These are phyloP conservation scores for Podila epigama DNA, from an alignment of 192 early-diverging fungal species.

Conservation along the genomic window DNA sequence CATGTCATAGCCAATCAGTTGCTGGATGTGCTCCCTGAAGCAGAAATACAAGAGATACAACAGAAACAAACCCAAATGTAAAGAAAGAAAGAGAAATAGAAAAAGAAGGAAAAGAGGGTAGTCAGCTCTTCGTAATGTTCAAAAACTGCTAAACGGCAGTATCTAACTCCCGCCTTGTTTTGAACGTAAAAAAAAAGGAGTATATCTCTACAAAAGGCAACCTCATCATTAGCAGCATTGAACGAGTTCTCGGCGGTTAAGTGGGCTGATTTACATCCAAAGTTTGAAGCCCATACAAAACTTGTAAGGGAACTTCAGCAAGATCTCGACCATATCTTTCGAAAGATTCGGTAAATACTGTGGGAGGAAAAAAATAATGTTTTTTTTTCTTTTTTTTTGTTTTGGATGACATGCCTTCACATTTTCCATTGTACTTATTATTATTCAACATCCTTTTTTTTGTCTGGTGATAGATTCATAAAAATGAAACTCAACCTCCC, in stretches of 20 bases:
- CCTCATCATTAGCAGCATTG: slow-evolving; percentile 48
- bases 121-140: too few relatives aligned
- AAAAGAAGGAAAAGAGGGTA: too few relatives aligned
- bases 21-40: slow-evolving; percentile 24
- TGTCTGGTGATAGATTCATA: background rate
- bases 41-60: slow-evolving; percentile 41
- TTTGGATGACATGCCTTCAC: background rate
- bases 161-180: background rate
- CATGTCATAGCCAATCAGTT: slow-evolving; percentile 25
- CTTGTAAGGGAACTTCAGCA: slow-evolving; percentile 62
- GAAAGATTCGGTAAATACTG: slow-evolving; percentile 58
- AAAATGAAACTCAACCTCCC: slow-evolving; percentile 26
- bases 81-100: background rate
- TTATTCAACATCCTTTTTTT: background rate
- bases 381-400: background rate
- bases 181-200: slow-evolving; percentile 6
- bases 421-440: background rate
- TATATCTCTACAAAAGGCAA: slow-evolving; percentile 30
- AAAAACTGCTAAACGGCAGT: background rate
- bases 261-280: slow-evolving; percentile 56
- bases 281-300: slow-evolving; percentile 62
- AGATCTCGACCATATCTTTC: slow-evolving; percentile 66
- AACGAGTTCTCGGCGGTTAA: slow-evolving; percentile 65
- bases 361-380: background rate
- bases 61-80: slow-evolving; percentile 36